Evolutionary conservation across 345 rosid species (phyloP), one percentile per base, ranked within the genome.

Genomic region (Linum trigynum): DNA sequence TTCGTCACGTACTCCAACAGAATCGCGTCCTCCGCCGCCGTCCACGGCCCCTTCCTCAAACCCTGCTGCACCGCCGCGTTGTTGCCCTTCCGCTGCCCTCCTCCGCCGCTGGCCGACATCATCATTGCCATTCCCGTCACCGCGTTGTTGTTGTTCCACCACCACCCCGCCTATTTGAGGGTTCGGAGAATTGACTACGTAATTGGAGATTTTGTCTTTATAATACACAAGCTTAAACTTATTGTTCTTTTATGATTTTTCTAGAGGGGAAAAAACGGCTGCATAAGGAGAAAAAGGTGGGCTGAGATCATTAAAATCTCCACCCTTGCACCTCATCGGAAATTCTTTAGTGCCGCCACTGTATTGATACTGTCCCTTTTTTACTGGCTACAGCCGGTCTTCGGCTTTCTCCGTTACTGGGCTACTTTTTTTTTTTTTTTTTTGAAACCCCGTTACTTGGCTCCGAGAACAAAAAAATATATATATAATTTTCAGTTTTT

Each of bases 31-130:
- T 91, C 97, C 3, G 78, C 78, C 0, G 82, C 71, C 39, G 94
- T 81, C 97, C 97, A 91, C 12, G 96, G 97, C 37, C 97, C 97
- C 71, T 86, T 91, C 81, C 88, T 91, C 62, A 88, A 39, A 61
- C 79, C 83, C 53, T 70, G 67, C 17, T 32, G 35, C 32, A 23
- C 32, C 32, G 32, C 32, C 32, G 32, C 32, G 32, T 23, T 23
- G 14, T 1, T 1, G 39, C 58, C 67, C 2, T 1, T 38, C 58
- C 67, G 8, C 53, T 65, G 4, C 6, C 48, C 62, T 69, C 73
- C 36, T 67, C 48, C 14, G 58, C 71, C 9, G 15, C 45, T 35
- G 16, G 16, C 67, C 1, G 63, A 42, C 60, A 56, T 67, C 50
- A 17, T 5, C 12, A 55, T 12, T n/a, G 37, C 69, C 64, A 59